A percentile compares a stretch with the other conserved stretches of the same genome.
phyloP scores from a whole-genome alignment of 2,329 filamentous ascomycete genomes.

The Apiospora saccharicola region DNA sequence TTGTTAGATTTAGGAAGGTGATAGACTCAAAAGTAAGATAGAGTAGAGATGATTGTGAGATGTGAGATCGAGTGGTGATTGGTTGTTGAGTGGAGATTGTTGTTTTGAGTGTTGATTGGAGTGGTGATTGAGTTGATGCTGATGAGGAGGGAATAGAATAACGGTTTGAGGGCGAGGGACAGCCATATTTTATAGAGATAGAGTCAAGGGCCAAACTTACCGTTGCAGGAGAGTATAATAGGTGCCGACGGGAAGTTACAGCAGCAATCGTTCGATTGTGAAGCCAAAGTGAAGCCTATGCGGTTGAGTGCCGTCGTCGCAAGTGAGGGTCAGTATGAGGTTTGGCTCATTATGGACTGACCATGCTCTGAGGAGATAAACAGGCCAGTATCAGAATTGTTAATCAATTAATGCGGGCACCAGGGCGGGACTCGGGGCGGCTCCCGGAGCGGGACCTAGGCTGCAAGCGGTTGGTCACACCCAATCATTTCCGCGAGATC shows the following conservation, averaged over 20 bases:
- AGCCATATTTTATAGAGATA: not conserved
- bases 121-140: not conserved
- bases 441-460: conserved; percentile 8
- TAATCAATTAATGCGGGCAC: not conserved
- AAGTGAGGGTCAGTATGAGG: conserved; percentile 19
- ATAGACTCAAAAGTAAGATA: not conserved
- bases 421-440: conserved; percentile 15
- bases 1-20: conserved; percentile 6
- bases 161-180: not conserved
- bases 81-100: not conserved
- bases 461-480: not conserved
- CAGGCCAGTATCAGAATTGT: conserved; percentile 18
- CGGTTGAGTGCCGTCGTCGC: conserved; percentile 9
- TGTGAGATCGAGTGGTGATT: not conserved
- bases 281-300: conserved; percentile 1
- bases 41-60: not conserved
- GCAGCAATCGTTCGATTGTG: conserved; percentile 2
- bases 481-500: not conserved
- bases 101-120: not conserved
- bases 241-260: not conserved
- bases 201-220: not conserved
- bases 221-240: not conserved
- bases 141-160: not conserved
- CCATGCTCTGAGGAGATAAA: conserved; percentile 12
- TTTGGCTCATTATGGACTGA: conserved; percentile 20